These are phyloP conservation scores for Xerocomellus chrysenteron DNA, from an alignment of 768 basidiomycete species.

Conservation along the genomic window DNA sequence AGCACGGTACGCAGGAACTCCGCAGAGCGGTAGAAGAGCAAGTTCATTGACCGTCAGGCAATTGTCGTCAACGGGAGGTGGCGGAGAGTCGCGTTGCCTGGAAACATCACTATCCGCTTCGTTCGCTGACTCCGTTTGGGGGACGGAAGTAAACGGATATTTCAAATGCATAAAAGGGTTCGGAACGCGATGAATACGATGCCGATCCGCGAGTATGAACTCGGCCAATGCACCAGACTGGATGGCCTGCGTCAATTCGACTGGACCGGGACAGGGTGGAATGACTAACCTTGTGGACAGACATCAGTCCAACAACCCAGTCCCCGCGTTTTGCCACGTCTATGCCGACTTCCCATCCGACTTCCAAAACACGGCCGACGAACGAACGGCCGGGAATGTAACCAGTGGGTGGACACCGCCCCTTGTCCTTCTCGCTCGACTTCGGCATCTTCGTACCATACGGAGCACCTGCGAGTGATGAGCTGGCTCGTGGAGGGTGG, in stretches of 20 bases:
- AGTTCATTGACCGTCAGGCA: constrained; percentile 65
- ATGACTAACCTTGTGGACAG: constrained; percentile 70
- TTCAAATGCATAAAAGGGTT: constrained; percentile 47
- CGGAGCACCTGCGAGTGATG: constrained; percentile 18
- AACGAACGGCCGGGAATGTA: constrained; percentile 88
- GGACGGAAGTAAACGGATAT: constrained; percentile 20
- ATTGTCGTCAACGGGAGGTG: constrained; percentile 6
- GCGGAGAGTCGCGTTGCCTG: constrained; percentile 9
- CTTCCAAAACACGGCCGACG: constrained; percentile 79
- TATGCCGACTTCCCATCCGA: constrained; percentile 63
- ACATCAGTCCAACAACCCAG: constrained; percentile 81
- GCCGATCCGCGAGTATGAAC: constrained; percentile 81
- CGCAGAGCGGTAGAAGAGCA: constrained; percentile 75
- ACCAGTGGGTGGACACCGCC: constrained; percentile 43
- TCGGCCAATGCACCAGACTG: constrained; percentile 88
- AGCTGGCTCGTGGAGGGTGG: constrained; percentile 13
- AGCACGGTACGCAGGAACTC: constrained; percentile 80
- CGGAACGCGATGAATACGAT: constrained; percentile 71
- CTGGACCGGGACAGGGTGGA: constrained; percentile 1
- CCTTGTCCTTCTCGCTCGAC: constrained; percentile 27
- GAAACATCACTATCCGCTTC: constrained; percentile 7
- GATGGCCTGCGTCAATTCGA: constrained; percentile 8
- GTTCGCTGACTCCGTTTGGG: constrained; percentile 10
- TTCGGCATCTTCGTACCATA: constrained; percentile 21
- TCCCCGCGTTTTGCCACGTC: constrained; percentile 70